Conservation (phyloP, 495 filamentous ascomycete genomes). For the Melanomma pulvis-pyrius region DNA sequence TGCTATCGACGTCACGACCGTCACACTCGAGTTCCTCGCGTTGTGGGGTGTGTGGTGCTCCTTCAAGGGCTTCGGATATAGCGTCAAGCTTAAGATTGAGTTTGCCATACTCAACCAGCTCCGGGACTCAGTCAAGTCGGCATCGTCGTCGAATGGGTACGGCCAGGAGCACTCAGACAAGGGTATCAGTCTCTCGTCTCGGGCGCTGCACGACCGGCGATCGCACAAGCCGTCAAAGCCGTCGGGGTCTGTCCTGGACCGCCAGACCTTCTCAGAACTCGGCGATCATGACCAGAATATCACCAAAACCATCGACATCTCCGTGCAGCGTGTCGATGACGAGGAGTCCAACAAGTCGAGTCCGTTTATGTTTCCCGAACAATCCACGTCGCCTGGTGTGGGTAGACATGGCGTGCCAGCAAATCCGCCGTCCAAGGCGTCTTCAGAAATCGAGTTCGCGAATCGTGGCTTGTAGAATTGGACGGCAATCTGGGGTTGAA, state of each 20-base stretch:
- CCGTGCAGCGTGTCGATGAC: not conserved
- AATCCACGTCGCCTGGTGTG: too few relatives aligned
- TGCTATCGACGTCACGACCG: slow-evolving; percentile 18
- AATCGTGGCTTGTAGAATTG: too few relatives aligned
- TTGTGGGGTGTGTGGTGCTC: slow-evolving; percentile 11
- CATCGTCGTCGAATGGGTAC: too few relatives aligned
- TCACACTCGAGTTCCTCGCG: slow-evolving; percentile 10
- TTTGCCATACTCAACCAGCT: slow-evolving; percentile 35
- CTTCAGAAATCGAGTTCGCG: too few relatives aligned
- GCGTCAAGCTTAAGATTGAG: slow-evolving; percentile 33
- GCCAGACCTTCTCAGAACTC: not conserved
- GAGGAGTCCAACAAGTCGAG: not conserved
- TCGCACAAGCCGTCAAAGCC: not conserved
- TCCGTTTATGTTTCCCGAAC: too few relatives aligned
- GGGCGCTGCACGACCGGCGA: not conserved
- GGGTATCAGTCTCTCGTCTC: not conserved
- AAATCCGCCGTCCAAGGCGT: too few relatives aligned
- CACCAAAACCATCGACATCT: not conserved
- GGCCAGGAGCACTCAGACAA: not conserved
- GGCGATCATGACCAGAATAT: slow-evolving; percentile 1
- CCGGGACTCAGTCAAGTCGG: slow-evolving; percentile 11
- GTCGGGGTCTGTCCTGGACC: not conserved
- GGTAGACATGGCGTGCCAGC: too few relatives aligned
- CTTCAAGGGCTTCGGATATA: slow-evolving; percentile 32
- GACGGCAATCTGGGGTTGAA: too few relatives aligned